Percentiles rank a stretch among this genome's conserved stretches.
Evolutionary conservation across 257 asterid species (phyloP).

Genomic region (Rhazya stricta): DNA sequence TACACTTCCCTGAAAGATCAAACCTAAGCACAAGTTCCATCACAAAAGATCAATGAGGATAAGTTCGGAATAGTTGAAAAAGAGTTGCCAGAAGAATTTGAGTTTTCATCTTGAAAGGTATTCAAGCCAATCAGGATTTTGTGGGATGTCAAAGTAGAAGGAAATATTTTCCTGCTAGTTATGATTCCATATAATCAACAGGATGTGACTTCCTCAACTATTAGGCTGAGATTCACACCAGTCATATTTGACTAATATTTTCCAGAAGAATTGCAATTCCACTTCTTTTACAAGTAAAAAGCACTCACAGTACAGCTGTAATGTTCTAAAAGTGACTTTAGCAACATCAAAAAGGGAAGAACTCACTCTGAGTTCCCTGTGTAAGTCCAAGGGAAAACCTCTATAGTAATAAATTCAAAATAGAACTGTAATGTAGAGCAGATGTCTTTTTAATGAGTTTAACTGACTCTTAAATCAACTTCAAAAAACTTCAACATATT

Average conservation of each 20-base stretch:
- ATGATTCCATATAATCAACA: not conserved
- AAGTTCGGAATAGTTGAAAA: not conserved
- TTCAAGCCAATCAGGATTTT: not conserved
- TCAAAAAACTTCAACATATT: not conserved
- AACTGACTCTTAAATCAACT: not conserved
- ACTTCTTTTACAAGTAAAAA: not conserved
- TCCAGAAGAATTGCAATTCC: not conserved
- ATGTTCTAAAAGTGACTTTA: not conserved
- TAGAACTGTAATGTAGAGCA: not conserved
- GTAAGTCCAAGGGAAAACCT: not conserved
- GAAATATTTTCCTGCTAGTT: not conserved
- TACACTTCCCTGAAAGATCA: slow-evolving; percentile 80
- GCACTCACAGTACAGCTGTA: not conserved
- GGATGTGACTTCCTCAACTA: too few species aligned
- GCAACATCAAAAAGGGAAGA: not conserved
- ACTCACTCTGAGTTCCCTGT: not conserved
- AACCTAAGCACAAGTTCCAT: slow-evolving; percentile 52
- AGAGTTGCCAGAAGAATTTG: not conserved
- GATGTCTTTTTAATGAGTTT: not conserved
- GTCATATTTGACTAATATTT: not conserved
- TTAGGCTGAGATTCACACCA: not conserved
- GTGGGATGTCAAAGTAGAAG: not conserved
- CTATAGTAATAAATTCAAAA: not conserved
- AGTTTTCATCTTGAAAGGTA: not conserved
- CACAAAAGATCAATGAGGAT: slow-evolving; percentile 18